Evolutionary conservation across 1,139 yeast genomes (phyloP), one percentile per base, ranked within the genome.

Genomic region (Blastobotrys capitulatus): DNA sequence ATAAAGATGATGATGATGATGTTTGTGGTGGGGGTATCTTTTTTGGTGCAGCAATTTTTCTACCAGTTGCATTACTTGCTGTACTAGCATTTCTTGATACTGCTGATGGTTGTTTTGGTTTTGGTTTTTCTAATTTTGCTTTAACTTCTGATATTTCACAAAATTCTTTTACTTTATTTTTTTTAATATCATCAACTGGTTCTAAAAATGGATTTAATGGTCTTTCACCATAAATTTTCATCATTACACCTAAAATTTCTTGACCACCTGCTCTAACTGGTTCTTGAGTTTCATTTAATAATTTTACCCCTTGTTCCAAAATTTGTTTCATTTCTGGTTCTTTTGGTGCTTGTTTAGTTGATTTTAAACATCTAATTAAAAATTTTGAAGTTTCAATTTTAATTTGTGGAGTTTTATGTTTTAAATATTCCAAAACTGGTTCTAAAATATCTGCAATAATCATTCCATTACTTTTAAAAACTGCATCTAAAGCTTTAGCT

Each of bases 371-470:
- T 58, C 87, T 75, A 39, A 78, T 79, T 40, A 90, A 69, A 59
- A 75, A 86, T 56, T 76, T 77, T 8, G 86, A 77, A 15, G 85
- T 69, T 47, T 89, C 86, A 44, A 85, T 77, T 60, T 84, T 83
- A 34, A 88, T 80, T 59, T 83, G 94, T 0, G 98, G 97, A 0
- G 88, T 86, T 65, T 86, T 88, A 67, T 86, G 87, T 43, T 74
- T 74, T 78, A 85, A 76, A 34, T 78, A 79, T 27, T 69, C 74
- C 16, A 86, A 57, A 0, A 82, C 72, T 2, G 82, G 84, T 16
- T 81, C 86, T 40, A 86, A 66, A 15, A 88, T 69, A 46, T 81
- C 89, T 4, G 84, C 72, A 44, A 68, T 62, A 25, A 54, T 51
- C 52, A 52, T 41, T 5, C 48, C 46, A 12, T 27, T 27, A 48